Conservation (phyloP, 1,284 basidiomycete species). For the Cryptococcus depauperatus region DNA sequence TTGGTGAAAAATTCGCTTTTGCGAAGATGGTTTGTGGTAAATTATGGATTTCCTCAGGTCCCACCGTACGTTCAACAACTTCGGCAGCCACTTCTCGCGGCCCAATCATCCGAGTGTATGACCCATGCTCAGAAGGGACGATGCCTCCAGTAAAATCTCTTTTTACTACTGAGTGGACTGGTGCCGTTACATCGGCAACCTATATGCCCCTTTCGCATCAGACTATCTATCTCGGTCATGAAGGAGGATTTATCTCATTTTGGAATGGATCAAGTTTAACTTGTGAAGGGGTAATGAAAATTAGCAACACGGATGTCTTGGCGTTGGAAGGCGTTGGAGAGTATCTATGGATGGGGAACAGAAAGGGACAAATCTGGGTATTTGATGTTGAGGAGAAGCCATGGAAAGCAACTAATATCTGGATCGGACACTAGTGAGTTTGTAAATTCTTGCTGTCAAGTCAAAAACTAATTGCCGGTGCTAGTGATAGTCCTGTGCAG, state of each 20-base stretch:
- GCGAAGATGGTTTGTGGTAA: constrained; percentile 61
- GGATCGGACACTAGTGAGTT: constrained; percentile 66
- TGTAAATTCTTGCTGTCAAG: not conserved
- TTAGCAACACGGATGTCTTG: constrained; percentile 69
- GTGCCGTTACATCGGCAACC: constrained; percentile 72
- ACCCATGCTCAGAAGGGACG: constrained; percentile 49
- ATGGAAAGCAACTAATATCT: constrained; percentile 81
- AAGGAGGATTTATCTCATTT: constrained; percentile 75
- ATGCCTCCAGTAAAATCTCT: constrained; percentile 48
- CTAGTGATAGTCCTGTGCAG: constrained; percentile 63
- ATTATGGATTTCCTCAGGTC: constrained; percentile 62
- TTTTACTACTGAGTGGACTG: constrained; percentile 50
- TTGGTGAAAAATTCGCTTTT: constrained; percentile 73
- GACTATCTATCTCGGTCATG: constrained; percentile 80
- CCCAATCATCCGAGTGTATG: constrained; percentile 70
- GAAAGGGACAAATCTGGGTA: constrained; percentile 74
- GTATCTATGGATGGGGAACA: constrained; percentile 72
- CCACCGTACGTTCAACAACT: constrained; percentile 38
- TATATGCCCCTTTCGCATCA: constrained; percentile 62
- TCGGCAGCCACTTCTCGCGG: constrained; percentile 48
- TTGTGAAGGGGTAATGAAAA: constrained; percentile 51
- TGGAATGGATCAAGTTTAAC: constrained; percentile 51
- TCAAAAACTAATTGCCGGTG: not conserved
- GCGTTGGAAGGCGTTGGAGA: constrained; percentile 71
- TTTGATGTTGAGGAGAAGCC: constrained; percentile 63